Evolutionary conservation across 768 basidiomycete genomes (phyloP), one percentile per base, ranked within the genome.

Genomic region (Termitomyces eurrhizus): DNA sequence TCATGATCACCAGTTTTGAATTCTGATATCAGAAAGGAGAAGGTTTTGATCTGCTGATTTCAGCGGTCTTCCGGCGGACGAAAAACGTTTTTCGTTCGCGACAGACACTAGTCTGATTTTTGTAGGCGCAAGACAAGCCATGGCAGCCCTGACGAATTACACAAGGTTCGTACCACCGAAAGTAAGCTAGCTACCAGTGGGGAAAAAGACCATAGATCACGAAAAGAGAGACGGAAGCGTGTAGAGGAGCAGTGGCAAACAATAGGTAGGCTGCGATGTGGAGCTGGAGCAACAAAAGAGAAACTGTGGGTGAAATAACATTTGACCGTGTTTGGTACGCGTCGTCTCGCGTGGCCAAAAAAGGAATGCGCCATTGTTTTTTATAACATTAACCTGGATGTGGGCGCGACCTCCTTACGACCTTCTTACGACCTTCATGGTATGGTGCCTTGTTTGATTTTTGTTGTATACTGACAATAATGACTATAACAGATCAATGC

Each of bases 311-410:
- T 36, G 8, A 44, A 37, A 42, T 48, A 53, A 42, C 57, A 60
- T 65, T 65, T 65, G 64, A 58, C 61, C 49, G 50, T 65, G 59
- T 65, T 65, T 65, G 64, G 59, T 60, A 62, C 61, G 64, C 61
- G 61, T 60, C 64, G 64, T 65, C 64, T 65, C 64, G 64, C 64
- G 62, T 60, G 1, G 24, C 59, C 64, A 21, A 56, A 65, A 58
- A 64, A 55, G 60, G 65, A 7, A 62, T 58, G 37, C 45, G 33
- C 44, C 54, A 36, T 61, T 63, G 59, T 63, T 65, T 61, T 52
- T 62, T 50, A 46, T 57, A 7, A 56, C 56, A 52, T 58, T 42
- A 54, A 58, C 60, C 9, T 57, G 56, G 59, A 61, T 63, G 44
- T 45, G 29, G 41, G 52, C 39, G 39, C 39, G 33, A 41, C 36